phyloP scores from a whole-genome alignment of 176 grass and related monocot genomes.

The Triticum turgidum region DNA sequence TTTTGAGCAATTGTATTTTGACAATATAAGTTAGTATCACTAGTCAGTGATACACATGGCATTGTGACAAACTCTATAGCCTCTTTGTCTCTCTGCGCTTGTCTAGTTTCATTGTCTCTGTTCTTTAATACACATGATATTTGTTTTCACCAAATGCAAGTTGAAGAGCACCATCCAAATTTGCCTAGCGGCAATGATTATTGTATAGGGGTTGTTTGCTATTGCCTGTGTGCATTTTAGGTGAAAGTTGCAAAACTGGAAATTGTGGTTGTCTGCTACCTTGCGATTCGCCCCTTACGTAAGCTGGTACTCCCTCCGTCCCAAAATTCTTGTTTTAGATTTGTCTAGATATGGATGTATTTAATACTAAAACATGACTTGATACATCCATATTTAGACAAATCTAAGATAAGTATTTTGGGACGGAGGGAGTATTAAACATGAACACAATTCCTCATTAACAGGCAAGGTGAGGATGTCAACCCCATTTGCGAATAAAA shows the following conservation, averaged over 20 bases:
- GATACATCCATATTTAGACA: too few species aligned
- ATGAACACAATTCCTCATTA: neutral
- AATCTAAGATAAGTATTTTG: too few species aligned
- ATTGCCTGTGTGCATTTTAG: neutral
- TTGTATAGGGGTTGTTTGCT: neutral
- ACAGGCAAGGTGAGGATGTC: neutral
- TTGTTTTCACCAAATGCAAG: neutral
- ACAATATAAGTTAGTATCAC: constrained; percentile 24
- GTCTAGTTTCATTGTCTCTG: neutral
- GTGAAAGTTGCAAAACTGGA: neutral
- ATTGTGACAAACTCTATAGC: neutral
- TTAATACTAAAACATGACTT: too few species aligned
- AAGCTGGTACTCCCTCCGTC: neutral
- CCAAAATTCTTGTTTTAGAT: too few species aligned
- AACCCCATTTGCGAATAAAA: neutral
- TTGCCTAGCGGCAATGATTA: neutral
- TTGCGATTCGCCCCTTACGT: neutral
- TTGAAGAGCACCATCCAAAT: neutral
- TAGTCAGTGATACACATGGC: neutral
- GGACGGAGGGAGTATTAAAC: neutral
- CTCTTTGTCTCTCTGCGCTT: neutral
- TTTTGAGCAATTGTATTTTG: constrained; percentile 27
- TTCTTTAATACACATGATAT: neutral
- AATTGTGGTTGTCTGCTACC: neutral
- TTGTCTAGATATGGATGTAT: too few species aligned